These are phyloP conservation scores for Pseudoneurospora amorphoporcata DNA, from an alignment of 495 filamentous ascomycete genomes.

Conservation along the genomic window DNA sequence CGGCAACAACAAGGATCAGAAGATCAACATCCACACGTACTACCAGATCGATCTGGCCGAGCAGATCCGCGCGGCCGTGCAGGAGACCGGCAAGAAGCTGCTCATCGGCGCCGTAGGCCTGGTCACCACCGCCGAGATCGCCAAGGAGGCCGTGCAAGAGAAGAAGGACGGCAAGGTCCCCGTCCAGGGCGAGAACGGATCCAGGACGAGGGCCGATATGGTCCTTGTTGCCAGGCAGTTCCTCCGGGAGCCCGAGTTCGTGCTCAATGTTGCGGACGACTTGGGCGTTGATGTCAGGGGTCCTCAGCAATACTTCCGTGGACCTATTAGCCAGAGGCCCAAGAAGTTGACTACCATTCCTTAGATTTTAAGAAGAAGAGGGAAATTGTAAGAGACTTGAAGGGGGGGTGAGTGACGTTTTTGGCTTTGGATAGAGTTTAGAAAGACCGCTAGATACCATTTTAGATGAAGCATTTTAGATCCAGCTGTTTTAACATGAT, in stretches of 20 bases:
- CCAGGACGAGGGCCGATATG: conserved; percentile 46
- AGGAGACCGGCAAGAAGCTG: conserved; percentile 43
- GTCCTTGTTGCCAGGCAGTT: conserved; percentile 57
- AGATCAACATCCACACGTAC: conserved; percentile 42
- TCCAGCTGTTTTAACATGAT: not conserved
- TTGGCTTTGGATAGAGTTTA: not conserved
- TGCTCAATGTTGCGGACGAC: conserved; percentile 47
- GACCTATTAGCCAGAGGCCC: conserved; percentile 11
- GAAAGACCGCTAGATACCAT: not conserved
- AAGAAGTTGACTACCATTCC: conserved; percentile 4
- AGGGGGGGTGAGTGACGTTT: not conserved
- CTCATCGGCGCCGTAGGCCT: conserved; percentile 64
- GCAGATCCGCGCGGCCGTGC: conserved; percentile 46
- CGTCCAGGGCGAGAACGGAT: conserved; percentile 34
- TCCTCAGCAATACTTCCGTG: conserved; percentile 43
- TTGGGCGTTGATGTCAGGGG: conserved; percentile 47
- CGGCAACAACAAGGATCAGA: conserved; percentile 52
- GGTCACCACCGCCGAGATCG: conserved; percentile 53
- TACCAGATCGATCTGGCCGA: conserved; percentile 59
- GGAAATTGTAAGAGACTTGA: not conserved
- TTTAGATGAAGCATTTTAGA: not conserved
- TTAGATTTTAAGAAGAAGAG: not conserved
- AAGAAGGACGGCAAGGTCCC: conserved; percentile 17
- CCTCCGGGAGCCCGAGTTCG: conserved; percentile 58
- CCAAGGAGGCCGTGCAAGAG: conserved; percentile 27